These are phyloP conservation scores for Inonotus hispidus DNA, from an alignment of 1,284 basidiomycete species.

Conservation along the genomic window DNA sequence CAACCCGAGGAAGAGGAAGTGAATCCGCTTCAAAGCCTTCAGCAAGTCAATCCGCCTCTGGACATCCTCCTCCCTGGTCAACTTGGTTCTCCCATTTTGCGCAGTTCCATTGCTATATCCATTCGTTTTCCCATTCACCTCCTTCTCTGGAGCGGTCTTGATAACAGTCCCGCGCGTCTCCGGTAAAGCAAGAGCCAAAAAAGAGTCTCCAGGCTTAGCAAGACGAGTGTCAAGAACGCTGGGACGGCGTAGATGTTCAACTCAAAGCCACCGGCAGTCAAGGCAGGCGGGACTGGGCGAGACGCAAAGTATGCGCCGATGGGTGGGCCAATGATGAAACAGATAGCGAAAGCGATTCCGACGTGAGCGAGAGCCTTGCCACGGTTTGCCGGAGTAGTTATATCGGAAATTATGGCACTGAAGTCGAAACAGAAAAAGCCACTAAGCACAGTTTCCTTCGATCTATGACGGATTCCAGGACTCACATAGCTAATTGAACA, in stretches of 20 bases:
- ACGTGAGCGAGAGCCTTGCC: constrained; percentile 85
- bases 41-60: constrained; percentile 49
- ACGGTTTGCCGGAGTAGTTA: constrained; percentile 71
- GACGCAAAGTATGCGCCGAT: constrained; percentile 81
- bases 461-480: constrained; percentile 17
- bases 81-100: constrained; percentile 15
- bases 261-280: constrained; percentile 54
- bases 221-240: constrained; percentile 69
- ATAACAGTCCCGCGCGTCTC: constrained; percentile 60
- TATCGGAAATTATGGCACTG: constrained; percentile 86
- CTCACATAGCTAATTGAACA: constrained; percentile 75
- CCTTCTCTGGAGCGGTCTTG: constrained; percentile 24
- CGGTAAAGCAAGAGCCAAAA: constrained; percentile 67
- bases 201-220: constrained; percentile 67
- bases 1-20: constrained; percentile 79
- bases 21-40: constrained; percentile 54
- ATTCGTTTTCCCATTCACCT: constrained; percentile 21
- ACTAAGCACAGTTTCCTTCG: constrained; percentile 5
- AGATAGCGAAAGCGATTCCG: constrained; percentile 90
- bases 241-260: constrained; percentile 85
- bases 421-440: background rate
- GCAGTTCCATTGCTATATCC: constrained; percentile 19
- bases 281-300: constrained; percentile 52
- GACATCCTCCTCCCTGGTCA: constrained; percentile 31
- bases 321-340: constrained; percentile 82